Evolutionary conservation across 768 basidiomycete genomes (phyloP).

Genomic region (Trametes gibbosa): DNA sequence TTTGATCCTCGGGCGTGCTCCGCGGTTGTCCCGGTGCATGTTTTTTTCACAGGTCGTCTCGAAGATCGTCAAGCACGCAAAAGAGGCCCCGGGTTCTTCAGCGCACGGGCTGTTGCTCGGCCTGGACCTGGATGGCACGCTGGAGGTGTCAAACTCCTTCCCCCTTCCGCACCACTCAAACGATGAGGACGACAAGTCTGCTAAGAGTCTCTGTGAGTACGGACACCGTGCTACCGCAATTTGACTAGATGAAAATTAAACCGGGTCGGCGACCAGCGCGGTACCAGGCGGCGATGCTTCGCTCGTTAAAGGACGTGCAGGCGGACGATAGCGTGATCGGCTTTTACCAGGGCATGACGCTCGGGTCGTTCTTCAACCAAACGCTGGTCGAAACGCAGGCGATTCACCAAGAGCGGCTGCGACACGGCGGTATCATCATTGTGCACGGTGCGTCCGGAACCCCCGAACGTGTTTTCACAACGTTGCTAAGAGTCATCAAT

Average conservation of each 20-base stretch:
- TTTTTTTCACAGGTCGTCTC: constrained; percentile 67
- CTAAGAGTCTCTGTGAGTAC: constrained; percentile 67
- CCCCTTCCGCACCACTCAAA: constrained; percentile 69
- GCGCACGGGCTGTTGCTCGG: constrained; percentile 87
- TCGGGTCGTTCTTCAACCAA: constrained; percentile 85
- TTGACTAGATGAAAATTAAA: constrained; percentile 9
- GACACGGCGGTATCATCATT: constrained; percentile 83
- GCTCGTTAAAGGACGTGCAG: constrained; percentile 86
- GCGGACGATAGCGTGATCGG: constrained; percentile 91
- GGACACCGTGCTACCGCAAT: background rate
- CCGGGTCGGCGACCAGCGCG: constrained; percentile 45
- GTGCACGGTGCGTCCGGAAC: constrained; percentile 60
- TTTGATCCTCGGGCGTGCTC: constrained; percentile 1
- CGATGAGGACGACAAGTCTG: constrained; percentile 82
- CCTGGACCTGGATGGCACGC: constrained; percentile 85
- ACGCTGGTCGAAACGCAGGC: constrained; percentile 78
- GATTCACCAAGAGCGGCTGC: constrained; percentile 78
- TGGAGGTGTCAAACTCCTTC: constrained; percentile 92
- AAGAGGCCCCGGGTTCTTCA: constrained; percentile 69
- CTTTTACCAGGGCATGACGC: constrained; percentile 87
- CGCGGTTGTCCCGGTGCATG: background rate
- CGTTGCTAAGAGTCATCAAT: constrained; percentile 8
- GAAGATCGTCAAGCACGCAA: constrained; percentile 91
- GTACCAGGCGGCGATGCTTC: constrained; percentile 82
- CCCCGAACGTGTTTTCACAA: constrained; percentile 9